Evolutionary conservation across 78 protist species (phyloP).

Genomic region (Planoprotostelium fungivorum): DNA sequence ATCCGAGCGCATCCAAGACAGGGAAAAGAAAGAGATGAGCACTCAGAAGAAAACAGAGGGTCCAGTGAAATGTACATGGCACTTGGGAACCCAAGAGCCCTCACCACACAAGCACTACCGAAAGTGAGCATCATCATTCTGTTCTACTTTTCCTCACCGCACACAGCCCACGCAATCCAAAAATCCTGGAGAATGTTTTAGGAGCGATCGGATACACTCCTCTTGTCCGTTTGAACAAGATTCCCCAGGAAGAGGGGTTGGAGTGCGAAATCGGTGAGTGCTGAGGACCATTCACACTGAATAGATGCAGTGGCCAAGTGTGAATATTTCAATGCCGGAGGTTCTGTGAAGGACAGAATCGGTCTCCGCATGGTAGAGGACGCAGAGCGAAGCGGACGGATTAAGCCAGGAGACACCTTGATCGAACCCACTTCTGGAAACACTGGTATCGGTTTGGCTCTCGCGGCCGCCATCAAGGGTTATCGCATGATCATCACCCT

Average conservation of each 20-base stretch:
- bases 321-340: constrained; percentile 96
- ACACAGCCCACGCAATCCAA: constrained; percentile 22
- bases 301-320: constrained; percentile 80
- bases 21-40: too few relatives aligned
- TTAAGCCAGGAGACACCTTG: constrained; percentile 87
- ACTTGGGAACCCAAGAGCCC: constrained; percentile 20
- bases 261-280: constrained; percentile 79
- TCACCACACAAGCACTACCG: constrained; percentile 12
- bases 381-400: constrained; percentile 83
- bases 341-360: constrained; percentile 93
- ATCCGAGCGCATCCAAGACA: too few relatives aligned
- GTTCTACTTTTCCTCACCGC: neutral
- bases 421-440: constrained; percentile 98
- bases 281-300: neutral
- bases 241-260: constrained; percentile 73
- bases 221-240: constrained; percentile 74
- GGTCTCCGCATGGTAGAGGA: constrained; percentile 88
- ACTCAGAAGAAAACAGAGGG: constrained; percentile 25
- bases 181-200: constrained; percentile 55
- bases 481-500: constrained; percentile 90
- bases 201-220: constrained; percentile 95
- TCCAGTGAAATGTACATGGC: constrained; percentile 59
- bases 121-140: constrained; percentile 10
- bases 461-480: constrained; percentile 92
- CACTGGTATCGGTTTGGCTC: constrained; percentile 96